These are phyloP conservation scores for Candida sp. DNA, from an alignment of 1,139 yeast genomes.

Conservation along the genomic window DNA sequence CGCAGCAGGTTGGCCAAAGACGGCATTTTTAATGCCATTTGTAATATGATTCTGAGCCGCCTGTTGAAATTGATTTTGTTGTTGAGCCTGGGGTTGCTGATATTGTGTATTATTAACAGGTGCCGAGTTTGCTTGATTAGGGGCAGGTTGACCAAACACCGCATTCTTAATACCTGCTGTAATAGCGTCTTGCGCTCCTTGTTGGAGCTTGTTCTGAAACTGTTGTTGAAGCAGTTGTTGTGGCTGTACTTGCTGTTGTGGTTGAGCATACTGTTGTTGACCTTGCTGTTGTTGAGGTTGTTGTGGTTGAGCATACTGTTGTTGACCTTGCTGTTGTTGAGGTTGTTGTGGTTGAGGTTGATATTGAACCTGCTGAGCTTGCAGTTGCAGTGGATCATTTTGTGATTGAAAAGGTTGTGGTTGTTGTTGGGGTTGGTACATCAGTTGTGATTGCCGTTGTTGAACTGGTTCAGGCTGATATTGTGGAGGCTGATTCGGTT, in stretches of 20 bases:
- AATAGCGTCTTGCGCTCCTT: background rate
- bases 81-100: constrained; percentile 4
- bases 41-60: constrained; percentile 1
- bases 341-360: constrained; percentile 5
- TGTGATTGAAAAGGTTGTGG: background rate
- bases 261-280: constrained; percentile 5
- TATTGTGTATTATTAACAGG: background rate
- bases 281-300: constrained; percentile 4
- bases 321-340: constrained; percentile 6
- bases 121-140: background rate
- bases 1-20: constrained; percentile 3
- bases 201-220: constrained; percentile 5
- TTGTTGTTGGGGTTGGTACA: constrained; percentile 5
- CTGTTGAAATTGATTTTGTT: constrained; percentile 4
- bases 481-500: constrained; percentile 5
- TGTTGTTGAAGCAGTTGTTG: constrained; percentile 3
- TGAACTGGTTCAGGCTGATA: constrained; percentile 5
- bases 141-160: background rate
- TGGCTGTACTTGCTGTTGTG: constrained; percentile 5
- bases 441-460: constrained; percentile 3
- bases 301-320: constrained; percentile 6
- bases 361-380: background rate
- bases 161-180: background rate
- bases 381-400: too few species aligned
- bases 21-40: constrained; percentile 1